Evolutionary conservation across 1,139 yeast genomes (phyloP).

Genomic region (Pichia sp.): DNA sequence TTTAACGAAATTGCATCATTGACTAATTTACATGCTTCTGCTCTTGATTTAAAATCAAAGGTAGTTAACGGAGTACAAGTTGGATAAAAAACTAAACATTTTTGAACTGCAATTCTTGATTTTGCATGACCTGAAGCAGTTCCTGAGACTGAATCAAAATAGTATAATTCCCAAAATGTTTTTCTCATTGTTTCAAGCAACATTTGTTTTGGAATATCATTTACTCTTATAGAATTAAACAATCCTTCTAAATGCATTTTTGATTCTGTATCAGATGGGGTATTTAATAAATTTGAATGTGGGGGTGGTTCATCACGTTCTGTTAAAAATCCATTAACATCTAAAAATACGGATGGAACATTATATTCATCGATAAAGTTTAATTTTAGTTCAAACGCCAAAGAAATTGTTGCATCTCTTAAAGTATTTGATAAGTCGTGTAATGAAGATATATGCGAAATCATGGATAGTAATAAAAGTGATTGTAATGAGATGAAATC

Average conservation of each 20-base stretch:
- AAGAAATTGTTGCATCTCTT: conserved; percentile 36
- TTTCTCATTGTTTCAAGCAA: conserved; percentile 36
- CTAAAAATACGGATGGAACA: conserved; percentile 25
- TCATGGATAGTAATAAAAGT: conserved; percentile 34
- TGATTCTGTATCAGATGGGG: conserved; percentile 19
- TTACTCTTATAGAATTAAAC: conserved; percentile 26
- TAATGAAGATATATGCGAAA: conserved; percentile 42
- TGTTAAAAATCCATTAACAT: conserved; percentile 28
- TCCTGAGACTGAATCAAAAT: conserved; percentile 44
- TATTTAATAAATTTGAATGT: conserved; percentile 7
- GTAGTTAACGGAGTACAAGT: conserved; percentile 28
- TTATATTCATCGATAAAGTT: conserved; percentile 32
- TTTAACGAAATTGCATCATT: conserved; percentile 43
- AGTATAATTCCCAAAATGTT: conserved; percentile 44
- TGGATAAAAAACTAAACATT: conserved; percentile 36
- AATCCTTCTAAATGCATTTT: conserved; percentile 20
- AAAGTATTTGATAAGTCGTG: conserved; percentile 38
- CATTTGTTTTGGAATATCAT: conserved; percentile 23
- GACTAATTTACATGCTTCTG: conserved; percentile 42
- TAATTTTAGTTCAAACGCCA: conserved; percentile 33
- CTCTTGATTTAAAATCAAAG: conserved; percentile 43
- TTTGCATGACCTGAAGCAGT: conserved; percentile 46
- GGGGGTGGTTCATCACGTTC: conserved; percentile 11
- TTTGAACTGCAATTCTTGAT: conserved; percentile 33
- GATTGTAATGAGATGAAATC: conserved; percentile 41